Conservation (phyloP, 129 eudicot genomes). For the Saussurea involucrata region DNA sequence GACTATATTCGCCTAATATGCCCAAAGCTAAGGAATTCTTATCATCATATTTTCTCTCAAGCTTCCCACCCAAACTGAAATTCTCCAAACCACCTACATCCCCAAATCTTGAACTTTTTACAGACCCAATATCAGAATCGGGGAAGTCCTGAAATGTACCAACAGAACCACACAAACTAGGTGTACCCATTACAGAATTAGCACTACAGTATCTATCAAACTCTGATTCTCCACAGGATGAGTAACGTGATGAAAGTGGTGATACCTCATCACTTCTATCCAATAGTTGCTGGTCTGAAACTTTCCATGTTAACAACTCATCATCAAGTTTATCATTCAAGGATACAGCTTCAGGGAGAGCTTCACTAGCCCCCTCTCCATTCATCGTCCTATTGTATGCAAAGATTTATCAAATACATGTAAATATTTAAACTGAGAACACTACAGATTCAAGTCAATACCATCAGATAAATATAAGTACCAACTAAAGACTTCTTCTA, state of each 20-base stretch:
- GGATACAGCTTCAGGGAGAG: constrained; percentile 24
- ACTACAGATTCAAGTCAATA: neutral
- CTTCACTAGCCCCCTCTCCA: constrained; percentile 49
- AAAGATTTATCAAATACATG: neutral
- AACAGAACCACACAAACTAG: constrained; percentile 69
- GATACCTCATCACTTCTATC: constrained; percentile 35
- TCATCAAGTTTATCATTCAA: constrained; percentile 39
- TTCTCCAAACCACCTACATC: constrained; percentile 35
- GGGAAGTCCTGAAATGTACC: constrained; percentile 55
- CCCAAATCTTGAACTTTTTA: constrained; percentile 55
- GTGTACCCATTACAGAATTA: constrained; percentile 87
- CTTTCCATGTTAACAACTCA: constrained; percentile 33
- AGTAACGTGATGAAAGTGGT: constrained; percentile 56
- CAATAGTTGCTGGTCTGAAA: constrained; percentile 26
- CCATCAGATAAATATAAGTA: neutral
- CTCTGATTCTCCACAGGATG: constrained; percentile 90
- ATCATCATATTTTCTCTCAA: constrained; percentile 22
- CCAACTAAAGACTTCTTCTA: neutral
- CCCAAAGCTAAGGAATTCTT: constrained; percentile 10
- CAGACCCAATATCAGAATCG: constrained; percentile 71
- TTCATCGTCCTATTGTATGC: constrained; percentile 46
- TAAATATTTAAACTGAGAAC: neutral
- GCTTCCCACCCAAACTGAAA: constrained; percentile 46
- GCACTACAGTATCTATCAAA: constrained; percentile 91
- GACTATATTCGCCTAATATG: constrained; percentile 24